Conservation (phyloP, 306 rosid species). For the Cucumis sativus region DNA sequence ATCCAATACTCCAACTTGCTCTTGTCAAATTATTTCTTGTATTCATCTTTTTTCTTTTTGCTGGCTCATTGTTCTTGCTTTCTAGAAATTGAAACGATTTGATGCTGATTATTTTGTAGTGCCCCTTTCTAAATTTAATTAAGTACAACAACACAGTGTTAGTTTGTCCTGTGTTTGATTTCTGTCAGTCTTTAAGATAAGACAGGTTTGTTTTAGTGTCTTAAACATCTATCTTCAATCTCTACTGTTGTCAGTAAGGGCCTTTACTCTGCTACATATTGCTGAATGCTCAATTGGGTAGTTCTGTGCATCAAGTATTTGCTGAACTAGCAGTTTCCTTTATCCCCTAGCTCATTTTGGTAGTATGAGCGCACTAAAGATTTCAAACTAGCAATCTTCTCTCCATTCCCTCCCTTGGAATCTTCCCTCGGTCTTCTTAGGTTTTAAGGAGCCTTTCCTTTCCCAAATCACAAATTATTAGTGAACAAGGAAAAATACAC, state of each 20-base stretch:
- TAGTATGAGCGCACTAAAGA: neutral
- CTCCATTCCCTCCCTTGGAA: neutral
- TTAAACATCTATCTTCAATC: neutral
- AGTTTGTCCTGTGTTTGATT: neutral
- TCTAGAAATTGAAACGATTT: neutral
- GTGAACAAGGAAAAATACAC: neutral
- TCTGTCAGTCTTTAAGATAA: neutral
- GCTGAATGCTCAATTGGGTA: neutral
- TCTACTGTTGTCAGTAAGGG: neutral
- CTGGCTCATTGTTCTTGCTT: neutral
- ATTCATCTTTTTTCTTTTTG: neutral
- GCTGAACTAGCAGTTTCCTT: neutral
- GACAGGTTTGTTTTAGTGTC: neutral
- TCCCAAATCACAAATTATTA: neutral
- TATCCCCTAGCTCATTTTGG: neutral
- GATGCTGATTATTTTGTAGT: neutral
- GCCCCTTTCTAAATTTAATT: neutral
- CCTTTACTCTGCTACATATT: neutral
- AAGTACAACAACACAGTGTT: neutral
- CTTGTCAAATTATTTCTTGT: neutral
- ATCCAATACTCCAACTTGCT: neutral
- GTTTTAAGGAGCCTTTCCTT: neutral
- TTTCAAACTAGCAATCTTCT: neutral
- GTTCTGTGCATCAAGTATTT: neutral
- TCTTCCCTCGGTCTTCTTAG: neutral